Conservation (phyloP, 2,329 filamentous ascomycete genomes). For the Trichophyton simii region DNA sequence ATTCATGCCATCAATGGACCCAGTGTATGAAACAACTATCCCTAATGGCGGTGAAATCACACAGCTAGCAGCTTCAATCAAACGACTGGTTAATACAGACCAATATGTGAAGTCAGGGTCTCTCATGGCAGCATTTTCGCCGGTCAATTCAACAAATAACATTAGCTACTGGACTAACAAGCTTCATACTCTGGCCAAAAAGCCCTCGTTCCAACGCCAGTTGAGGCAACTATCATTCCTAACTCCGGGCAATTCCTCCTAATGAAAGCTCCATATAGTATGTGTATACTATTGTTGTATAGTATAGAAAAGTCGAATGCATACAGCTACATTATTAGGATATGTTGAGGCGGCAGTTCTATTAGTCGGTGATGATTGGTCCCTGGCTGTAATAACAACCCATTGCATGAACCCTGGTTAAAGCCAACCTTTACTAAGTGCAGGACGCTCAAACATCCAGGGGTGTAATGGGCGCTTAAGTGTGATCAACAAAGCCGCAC, state of each 20-base stretch:
- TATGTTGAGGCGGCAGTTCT: no score
- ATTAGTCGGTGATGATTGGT: no score
- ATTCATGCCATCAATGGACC: background rate
- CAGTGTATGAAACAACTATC: background rate
- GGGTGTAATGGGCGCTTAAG: background rate
- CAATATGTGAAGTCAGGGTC: background rate
- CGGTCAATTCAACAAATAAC: background rate
- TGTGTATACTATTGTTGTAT: no score
- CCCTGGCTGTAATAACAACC: no score
- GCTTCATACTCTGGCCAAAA: background rate
- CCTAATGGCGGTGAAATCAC: background rate
- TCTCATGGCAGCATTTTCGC: background rate
- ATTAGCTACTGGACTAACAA: background rate
- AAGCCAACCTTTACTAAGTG: background rate
- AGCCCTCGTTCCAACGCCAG: background rate
- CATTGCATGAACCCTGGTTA: background rate
- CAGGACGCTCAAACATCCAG: background rate
- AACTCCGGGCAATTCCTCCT: no score
- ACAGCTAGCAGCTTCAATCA: background rate
- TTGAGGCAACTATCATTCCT: background rate
- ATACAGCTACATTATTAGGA: no score
- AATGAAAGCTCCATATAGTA: no score
- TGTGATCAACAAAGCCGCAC: background rate
- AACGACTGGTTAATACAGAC: background rate
- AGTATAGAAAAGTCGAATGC: no score